These are phyloP conservation scores for Melastoma candidum DNA, from an alignment of 441 rosid genomes.

Conservation along the genomic window DNA sequence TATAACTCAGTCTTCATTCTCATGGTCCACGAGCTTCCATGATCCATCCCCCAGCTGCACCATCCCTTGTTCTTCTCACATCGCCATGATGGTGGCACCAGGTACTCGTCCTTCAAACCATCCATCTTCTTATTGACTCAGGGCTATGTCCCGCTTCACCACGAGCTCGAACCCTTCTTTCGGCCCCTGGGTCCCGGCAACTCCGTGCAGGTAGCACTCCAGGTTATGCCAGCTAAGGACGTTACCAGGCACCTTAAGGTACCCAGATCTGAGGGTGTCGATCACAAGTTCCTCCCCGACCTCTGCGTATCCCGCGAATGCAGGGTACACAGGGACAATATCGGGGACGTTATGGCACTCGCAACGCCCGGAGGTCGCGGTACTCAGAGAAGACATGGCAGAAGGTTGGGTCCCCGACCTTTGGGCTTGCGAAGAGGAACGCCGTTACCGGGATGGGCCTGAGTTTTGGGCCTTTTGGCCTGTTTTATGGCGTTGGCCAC, in stretches of 20 bases:
- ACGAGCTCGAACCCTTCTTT: slow-evolving; percentile 9
- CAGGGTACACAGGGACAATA: slow-evolving; percentile 13
- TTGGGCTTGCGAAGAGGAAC: slow-evolving; percentile 25
- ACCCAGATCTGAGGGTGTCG: slow-evolving; percentile 4
- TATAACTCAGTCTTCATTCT: too few species aligned
- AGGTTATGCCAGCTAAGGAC: slow-evolving; percentile 6
- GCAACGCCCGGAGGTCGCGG: slow-evolving; percentile 12
- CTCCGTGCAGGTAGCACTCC: slow-evolving; percentile 12
- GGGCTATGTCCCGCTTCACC: slow-evolving; percentile 4
- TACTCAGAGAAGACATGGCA: background rate
- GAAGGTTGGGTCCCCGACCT: slow-evolving; percentile 25
- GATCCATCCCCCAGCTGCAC: slow-evolving; percentile 7
- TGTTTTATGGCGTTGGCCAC: slow-evolving; percentile 21
- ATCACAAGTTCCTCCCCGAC: slow-evolving; percentile 19
- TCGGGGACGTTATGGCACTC: slow-evolving; percentile 11
- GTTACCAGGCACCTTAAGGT: background rate
- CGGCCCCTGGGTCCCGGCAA: slow-evolving; percentile 14
- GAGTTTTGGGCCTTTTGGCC: too few species aligned
- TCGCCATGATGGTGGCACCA: slow-evolving; percentile 15
- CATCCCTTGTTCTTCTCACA: slow-evolving; percentile 10
- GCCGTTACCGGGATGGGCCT: slow-evolving; percentile 16
- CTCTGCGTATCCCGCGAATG: slow-evolving; percentile 1
- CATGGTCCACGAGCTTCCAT: slow-evolving; percentile 11
- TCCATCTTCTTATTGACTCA: slow-evolving; percentile 7
- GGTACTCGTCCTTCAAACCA: slow-evolving; percentile 2